These are phyloP conservation scores for Pseudogymnoascus sp. DNA, from an alignment of 2,329 filamentous ascomycete species.

Conservation along the genomic window DNA sequence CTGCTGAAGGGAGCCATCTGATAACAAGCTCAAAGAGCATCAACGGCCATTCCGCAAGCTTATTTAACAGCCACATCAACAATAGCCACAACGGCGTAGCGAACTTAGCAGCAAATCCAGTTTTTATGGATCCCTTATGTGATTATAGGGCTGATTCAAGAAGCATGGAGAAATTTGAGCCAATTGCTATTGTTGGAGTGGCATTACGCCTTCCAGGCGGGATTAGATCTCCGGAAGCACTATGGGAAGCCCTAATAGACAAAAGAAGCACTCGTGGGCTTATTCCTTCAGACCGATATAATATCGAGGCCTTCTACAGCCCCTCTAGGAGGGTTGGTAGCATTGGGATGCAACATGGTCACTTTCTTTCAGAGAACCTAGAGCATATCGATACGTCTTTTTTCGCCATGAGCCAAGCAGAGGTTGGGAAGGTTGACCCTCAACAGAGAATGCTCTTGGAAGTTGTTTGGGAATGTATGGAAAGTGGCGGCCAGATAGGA, in stretches of 20 bases:
- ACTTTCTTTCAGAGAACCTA: slow-evolving; percentile 17
- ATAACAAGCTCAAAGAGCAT: too few relatives aligned
- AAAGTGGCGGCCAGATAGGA: slow-evolving; percentile 20
- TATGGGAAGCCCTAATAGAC: slow-evolving; percentile 25
- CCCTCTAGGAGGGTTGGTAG: neutral
- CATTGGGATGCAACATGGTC: slow-evolving; percentile 10
- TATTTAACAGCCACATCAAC: too few relatives aligned
- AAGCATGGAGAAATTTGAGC: slow-evolving; percentile 8
- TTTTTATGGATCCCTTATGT: neutral
- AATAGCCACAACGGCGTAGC: neutral
- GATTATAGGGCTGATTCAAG: neutral
- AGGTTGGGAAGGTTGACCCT: slow-evolving; percentile 26
- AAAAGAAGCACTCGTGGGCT: neutral
- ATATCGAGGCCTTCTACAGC: slow-evolving; percentile 17
- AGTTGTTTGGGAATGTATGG: slow-evolving; percentile 23
- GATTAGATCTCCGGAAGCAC: slow-evolving; percentile 28
- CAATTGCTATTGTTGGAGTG: slow-evolving; percentile 31
- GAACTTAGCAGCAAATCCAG: neutral
- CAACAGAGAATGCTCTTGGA: slow-evolving; percentile 26
- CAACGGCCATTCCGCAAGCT: too few relatives aligned
- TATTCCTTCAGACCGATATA: slow-evolving; percentile 22
- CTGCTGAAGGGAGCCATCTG: too few relatives aligned
- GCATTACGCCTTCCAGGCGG: slow-evolving; percentile 30
- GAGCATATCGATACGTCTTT: slow-evolving; percentile 19
- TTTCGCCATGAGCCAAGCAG: slow-evolving; percentile 16